Conservation (phyloP, 192 early-diverging fungal species). For the Piromyces sp. region DNA sequence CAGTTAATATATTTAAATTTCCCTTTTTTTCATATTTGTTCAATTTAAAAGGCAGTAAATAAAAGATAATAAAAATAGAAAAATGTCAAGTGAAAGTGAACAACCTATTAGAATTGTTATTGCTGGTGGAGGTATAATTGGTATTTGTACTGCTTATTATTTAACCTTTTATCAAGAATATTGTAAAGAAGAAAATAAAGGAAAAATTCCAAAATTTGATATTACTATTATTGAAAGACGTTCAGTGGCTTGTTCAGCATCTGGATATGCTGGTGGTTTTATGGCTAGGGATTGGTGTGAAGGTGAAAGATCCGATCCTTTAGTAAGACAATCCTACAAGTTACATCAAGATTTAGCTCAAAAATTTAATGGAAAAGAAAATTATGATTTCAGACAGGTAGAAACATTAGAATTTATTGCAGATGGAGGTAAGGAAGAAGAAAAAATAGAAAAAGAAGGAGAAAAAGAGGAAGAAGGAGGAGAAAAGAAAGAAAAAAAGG, state of each 20-base stretch:
- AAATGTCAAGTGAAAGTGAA: background rate
- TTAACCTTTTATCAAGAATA: constrained; percentile 7
- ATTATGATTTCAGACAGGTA: constrained; percentile 18
- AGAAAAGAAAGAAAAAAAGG: background rate
- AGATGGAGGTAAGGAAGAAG: constrained; percentile 6
- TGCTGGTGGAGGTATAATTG: constrained; percentile 21
- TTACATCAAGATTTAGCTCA: constrained; percentile 19
- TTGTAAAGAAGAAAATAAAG: background rate
- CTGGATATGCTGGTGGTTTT: constrained; percentile 27
- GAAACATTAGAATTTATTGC: constrained; percentile 13
- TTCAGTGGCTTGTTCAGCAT: constrained; percentile 16
- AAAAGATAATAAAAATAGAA: too few species aligned
- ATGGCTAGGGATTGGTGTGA: constrained; percentile 21
- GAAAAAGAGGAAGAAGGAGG: constrained; percentile 10
- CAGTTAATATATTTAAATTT: too few species aligned
- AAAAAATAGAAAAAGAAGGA: constrained; percentile 11
- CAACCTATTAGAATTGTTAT: constrained; percentile 8
- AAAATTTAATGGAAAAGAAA: constrained; percentile 4
- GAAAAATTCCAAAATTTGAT: background rate
- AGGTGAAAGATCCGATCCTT: constrained; percentile 6
- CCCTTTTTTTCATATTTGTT: too few species aligned
- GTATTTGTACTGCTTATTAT: constrained; percentile 20
- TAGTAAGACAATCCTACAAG: constrained; percentile 16
- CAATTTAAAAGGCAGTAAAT: too few species aligned
- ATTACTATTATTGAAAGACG: constrained; percentile 22